Evolutionary conservation across 2,329 filamentous ascomycete species (phyloP).

Genomic region (Fusarium duplospermum): DNA sequence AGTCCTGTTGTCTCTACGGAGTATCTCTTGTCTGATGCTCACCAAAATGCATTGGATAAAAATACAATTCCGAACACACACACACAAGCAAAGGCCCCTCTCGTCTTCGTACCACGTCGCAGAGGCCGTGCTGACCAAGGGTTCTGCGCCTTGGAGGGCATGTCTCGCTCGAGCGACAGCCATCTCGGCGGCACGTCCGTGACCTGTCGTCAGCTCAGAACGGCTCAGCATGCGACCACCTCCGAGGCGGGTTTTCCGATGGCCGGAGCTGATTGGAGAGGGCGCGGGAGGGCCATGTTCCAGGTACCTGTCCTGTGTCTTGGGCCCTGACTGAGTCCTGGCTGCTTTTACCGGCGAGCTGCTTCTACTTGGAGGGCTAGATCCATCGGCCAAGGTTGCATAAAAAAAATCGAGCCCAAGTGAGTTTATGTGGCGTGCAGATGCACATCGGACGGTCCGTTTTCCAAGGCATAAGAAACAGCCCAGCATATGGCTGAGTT

Average conservation of each 20-base stretch:
- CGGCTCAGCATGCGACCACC: conserved; percentile 40
- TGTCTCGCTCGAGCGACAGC: conserved; percentile 24
- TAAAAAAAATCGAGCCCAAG: conserved; percentile 27
- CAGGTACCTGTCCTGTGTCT: conserved; percentile 33
- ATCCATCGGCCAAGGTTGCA: conserved; percentile 24
- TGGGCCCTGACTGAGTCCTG: conserved; percentile 1
- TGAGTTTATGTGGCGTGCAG: conserved; percentile 33
- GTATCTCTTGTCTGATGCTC: background rate
- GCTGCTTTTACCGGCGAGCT: conserved; percentile 1
- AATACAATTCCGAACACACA: conserved; percentile 8
- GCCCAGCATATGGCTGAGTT: conserved; percentile 24
- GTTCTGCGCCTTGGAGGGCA: conserved; percentile 29
- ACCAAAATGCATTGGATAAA: conserved; percentile 10
- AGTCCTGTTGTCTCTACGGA: background rate
- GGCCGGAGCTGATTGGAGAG: conserved; percentile 33
- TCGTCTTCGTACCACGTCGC: conserved; percentile 28
- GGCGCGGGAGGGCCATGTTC: conserved; percentile 19
- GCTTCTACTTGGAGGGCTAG: background rate
- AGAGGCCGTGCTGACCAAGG: conserved; percentile 31
- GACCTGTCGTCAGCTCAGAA: conserved; percentile 43
- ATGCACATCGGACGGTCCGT: conserved; percentile 34
- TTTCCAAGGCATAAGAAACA: conserved; percentile 4
- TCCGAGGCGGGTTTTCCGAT: conserved; percentile 19
- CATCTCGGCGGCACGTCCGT: conserved; percentile 37
- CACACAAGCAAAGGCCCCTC: conserved; percentile 6